phyloP scores from a whole-genome alignment of 2,329 filamentous ascomycete genomes.

The Colletotrichum sp. region DNA sequence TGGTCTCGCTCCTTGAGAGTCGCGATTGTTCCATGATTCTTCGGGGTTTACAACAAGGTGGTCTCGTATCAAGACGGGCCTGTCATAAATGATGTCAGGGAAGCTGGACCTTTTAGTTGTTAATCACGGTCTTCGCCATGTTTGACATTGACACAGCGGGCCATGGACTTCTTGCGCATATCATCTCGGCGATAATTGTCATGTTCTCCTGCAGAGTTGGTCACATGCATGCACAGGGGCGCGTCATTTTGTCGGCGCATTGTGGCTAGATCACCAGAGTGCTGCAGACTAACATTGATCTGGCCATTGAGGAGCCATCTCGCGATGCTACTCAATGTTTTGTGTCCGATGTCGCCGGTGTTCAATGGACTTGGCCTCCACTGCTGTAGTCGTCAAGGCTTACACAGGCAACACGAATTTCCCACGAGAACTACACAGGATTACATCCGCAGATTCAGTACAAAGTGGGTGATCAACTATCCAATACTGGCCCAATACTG shows the following conservation, averaged over 20 bases:
- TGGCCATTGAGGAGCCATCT: not conserved
- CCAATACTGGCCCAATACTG: no score
- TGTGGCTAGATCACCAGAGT: not conserved
- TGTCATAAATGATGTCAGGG: not conserved
- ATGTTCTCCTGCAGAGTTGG: not conserved
- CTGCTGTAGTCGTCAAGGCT: not conserved
- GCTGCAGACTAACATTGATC: not conserved
- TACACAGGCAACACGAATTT: not conserved
- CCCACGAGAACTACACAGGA: no score
- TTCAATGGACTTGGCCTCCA: not conserved
- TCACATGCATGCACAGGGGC: not conserved
- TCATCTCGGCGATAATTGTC: not conserved
- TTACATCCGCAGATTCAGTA: fast-evolving
- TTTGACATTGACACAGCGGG: not conserved
- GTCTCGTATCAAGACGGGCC: not conserved
- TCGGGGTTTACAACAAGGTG: not conserved
- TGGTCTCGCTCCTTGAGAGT: not conserved
- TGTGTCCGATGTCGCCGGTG: not conserved
- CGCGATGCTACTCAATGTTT: not conserved
- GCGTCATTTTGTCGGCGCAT: not conserved
- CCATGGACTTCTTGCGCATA: not conserved
- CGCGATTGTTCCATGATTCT: not conserved
- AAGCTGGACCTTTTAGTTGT: not conserved
- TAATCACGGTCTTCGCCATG: not conserved
- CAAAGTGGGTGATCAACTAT: no score